Base-by-base conservation (phyloP, 176 grass and related monocot species). In the Elaeis guineensis region DNA sequence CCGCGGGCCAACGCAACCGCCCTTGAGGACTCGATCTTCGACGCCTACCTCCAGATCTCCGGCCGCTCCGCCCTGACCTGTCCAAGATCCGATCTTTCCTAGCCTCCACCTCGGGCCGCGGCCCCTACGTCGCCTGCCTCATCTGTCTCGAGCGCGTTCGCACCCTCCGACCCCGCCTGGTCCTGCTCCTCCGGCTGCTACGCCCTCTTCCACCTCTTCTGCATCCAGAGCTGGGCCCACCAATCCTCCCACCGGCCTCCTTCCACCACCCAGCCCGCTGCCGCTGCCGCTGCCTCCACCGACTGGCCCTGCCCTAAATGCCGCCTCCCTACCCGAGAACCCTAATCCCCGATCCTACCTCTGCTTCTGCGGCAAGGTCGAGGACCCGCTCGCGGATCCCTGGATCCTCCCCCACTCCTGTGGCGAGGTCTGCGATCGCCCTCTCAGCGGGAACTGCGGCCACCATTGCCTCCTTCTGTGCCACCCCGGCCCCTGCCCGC, bases 381-480 rank as follows among this genome's bases (percentile, higher is more conserved):
- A 75, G 15, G 83, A 96, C 50, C 92, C 92, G 0, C 61, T 78
- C 2, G 57, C 77, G 0, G 92, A 96, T 54, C 92, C 92, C 5
- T 96, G 92, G 92, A 81, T 90, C 78, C 83, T 96, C 8, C 92
- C 92, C 1, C 92, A 96, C 69, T 78, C 92, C 48, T 96, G 92
- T 0, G 92, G 86, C 14, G 86, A 85, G 2, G 74, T 90, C 39
- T 96, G 92, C 14, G 75, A 69, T 20, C 86, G 83, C 18, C 62
- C 32, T 5, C 86, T 90, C 66, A 56, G 76, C 52, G 58, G 72
- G 0, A 74, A 75, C 1, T 96, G 92, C 53, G 81, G 80, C 48
- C 92, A 96, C 58, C 71, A 67, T 20, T 96, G 86, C 65, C 83
- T 90, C 59, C 78, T 96, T 12, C 83, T 96, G 19, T 96, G 92